Base-by-base conservation (phyloP, 805 yeast genomes). In the Blastobotrys peoriensis region DNA sequence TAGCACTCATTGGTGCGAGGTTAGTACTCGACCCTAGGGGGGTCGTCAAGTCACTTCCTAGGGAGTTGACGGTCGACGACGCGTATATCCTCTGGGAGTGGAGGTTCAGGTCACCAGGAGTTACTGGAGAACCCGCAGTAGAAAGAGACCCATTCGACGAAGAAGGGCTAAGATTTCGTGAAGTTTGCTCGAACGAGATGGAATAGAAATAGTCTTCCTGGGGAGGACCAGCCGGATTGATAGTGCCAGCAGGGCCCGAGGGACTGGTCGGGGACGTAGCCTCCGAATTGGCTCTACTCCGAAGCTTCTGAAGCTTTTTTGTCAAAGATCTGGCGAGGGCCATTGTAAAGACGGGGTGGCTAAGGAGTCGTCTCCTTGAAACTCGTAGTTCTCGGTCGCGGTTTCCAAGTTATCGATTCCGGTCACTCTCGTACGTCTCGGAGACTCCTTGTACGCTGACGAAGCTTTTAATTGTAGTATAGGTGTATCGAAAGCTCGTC, bases 151-250 rank as follows among this genome's bases (percentile, higher is more conserved):
- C 36, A 10, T 43, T 40, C 18, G 40, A 38, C 23, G 38, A 28
- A 22, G 44, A 28, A 9, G 23, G 19, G 3, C 16, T 41, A 21
- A 41, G n/a, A 20, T 40, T 35, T 25, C 36, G 37, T 16, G 40
- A 21, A 5, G 54, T 50, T 33, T 50, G 45, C 33, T 52, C 56
- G 25, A 52, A 52, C 20, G 44, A 40, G 5, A 52, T 50, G 15
- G 56, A 52, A 22, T 44, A 44, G 42, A 52, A 52, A 38, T 43
- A 48, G 40, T 52, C 48, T n/a, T 20, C 37, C 23, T 21, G 30
- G 8, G 30, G 10, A 8, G 8, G 30, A 25, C 30, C 30, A 25
- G 8, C 8, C 13, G 13, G 10, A 13, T 25, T 25, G 13, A 13
- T 8, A 8, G 30, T 8, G 30, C 30, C 30, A 8, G 30, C 8